Percentiles rank a stretch among this genome's conserved stretches.
Evolutionary conservation across 1,284 basidiomycete species (phyloP).

Genomic region (Nidula niveotomentosa): DNA sequence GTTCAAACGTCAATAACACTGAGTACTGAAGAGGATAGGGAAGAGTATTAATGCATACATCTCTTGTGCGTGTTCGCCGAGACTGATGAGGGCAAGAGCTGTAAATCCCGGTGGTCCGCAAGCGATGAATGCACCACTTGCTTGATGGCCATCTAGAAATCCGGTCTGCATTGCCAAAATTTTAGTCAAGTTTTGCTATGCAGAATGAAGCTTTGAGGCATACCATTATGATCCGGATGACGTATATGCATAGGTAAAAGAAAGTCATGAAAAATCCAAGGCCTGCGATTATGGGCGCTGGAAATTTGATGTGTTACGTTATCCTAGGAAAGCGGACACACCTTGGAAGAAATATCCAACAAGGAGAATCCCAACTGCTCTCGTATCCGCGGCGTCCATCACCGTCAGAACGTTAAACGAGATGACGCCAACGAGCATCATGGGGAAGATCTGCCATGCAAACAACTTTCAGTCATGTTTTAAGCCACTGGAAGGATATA

Average conservation of each 20-base stretch:
- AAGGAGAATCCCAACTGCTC: conserved; percentile 41
- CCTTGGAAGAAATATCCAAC: conserved; percentile 49
- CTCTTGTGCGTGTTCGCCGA: conserved; percentile 34
- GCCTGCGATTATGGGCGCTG: conserved; percentile 17
- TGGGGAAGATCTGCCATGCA: background rate
- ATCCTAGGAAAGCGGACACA: conserved; percentile 13
- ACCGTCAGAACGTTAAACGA: conserved; percentile 44
- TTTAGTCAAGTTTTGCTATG: background rate
- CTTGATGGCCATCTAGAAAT: conserved; percentile 48
- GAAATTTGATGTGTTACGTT: conserved; percentile 1
- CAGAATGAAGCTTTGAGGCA: conserved; percentile 2
- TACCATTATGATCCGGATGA: conserved; percentile 32
- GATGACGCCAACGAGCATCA: conserved; percentile 52
- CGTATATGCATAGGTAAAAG: conserved; percentile 50
- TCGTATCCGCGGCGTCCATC: conserved; percentile 29
- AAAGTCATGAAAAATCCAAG: conserved; percentile 51
- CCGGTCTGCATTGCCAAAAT: conserved; percentile 31
- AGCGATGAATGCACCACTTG: conserved; percentile 47
- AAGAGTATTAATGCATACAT: conserved; percentile 29
- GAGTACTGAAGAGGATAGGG: conserved; percentile 1
- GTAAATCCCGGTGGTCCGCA: conserved; percentile 50
- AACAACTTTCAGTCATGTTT: background rate
- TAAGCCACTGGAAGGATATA: background rate
- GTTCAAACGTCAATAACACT: conserved; percentile 4
- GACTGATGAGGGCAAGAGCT: conserved; percentile 44